phyloP scores from a whole-genome alignment of 176 grass and related monocot species.

The Musa schizocarpa region DNA sequence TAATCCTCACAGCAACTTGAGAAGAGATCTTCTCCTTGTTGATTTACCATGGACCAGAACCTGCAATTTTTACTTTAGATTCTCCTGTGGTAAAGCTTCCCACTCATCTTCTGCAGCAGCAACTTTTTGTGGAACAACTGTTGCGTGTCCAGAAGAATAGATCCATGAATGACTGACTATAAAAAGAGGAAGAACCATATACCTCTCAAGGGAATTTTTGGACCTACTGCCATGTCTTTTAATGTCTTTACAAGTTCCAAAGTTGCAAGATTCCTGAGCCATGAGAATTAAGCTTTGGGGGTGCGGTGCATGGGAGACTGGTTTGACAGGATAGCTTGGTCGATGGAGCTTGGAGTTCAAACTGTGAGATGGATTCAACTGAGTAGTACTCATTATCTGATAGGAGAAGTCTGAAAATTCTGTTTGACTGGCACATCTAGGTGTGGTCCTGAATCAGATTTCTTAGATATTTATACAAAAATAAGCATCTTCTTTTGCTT shows the following conservation, averaged over 20 bases:
- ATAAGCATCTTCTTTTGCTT: not conserved
- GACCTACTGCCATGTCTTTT: slow-evolving; percentile 2
- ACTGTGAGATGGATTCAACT: not conserved
- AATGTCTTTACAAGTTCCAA: slow-evolving; percentile 23
- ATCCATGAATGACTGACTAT: slow-evolving; percentile 20
- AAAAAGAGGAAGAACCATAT: slow-evolving; percentile 57
- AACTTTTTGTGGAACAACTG: slow-evolving; percentile 44
- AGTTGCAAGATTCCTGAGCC: not conserved
- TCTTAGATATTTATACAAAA: not conserved
- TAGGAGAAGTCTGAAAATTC: slow-evolving; percentile 44
- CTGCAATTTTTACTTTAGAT: slow-evolving; percentile 39
- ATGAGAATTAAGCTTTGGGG: not conserved
- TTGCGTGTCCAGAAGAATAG: slow-evolving; percentile 36
- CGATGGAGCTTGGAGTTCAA: no score
- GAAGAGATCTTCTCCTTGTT: slow-evolving; percentile 79
- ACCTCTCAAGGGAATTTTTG: slow-evolving; percentile 39
- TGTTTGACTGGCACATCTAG: slow-evolving; percentile 43
- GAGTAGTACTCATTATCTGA: slow-evolving; percentile 22
- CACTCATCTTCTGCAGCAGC: slow-evolving; percentile 30
- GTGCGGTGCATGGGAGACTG: no score
- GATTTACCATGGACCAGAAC: slow-evolving; percentile 38
- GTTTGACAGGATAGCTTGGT: not conserved
- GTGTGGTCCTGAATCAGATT: no score
- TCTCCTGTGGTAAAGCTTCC: slow-evolving; percentile 18
- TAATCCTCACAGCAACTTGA: slow-evolving; percentile 51